Conservation (phyloP, 345 rosid species). For the Populus alba region DNA sequence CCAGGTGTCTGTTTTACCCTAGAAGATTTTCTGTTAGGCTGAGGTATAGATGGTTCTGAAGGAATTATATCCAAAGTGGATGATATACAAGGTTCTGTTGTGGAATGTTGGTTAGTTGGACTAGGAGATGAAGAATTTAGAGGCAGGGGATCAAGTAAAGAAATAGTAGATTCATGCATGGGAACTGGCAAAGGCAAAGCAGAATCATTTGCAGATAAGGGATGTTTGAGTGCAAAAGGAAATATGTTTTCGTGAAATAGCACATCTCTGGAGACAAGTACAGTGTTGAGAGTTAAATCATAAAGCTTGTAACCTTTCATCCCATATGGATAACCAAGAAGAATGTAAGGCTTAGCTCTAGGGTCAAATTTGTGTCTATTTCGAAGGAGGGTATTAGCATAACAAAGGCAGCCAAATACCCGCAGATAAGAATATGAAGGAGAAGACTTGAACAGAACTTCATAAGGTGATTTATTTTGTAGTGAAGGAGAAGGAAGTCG, state of each 20-base stretch:
- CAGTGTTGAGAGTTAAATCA: neutral
- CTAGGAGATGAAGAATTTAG: too few relatives aligned
- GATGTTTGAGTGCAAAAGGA: too few relatives aligned
- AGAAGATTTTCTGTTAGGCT: accelerated
- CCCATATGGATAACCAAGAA: neutral
- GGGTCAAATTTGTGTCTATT: neutral
- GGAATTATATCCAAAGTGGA: accelerated
- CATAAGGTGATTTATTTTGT: neutral
- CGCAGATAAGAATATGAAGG: neutral
- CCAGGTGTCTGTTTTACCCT: too few relatives aligned
- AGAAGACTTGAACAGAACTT: neutral
- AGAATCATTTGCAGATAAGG: too few relatives aligned
- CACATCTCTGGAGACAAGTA: neutral
- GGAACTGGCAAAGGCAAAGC: too few relatives aligned
- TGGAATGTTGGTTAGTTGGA: too few relatives aligned
- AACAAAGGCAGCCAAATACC: neutral
- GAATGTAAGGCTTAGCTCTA: neutral
- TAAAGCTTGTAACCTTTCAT: neutral
- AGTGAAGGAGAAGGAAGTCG: neutral
- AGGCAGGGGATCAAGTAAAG: too few relatives aligned
- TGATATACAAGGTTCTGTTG: accelerated
- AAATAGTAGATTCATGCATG: too few relatives aligned
- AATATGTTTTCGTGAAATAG: neutral
- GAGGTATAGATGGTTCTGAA: accelerated
- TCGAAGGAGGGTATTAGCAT: neutral